phyloP scores from a whole-genome alignment of 768 basidiomycete genomes.

The Termitomyces sp. region DNA sequence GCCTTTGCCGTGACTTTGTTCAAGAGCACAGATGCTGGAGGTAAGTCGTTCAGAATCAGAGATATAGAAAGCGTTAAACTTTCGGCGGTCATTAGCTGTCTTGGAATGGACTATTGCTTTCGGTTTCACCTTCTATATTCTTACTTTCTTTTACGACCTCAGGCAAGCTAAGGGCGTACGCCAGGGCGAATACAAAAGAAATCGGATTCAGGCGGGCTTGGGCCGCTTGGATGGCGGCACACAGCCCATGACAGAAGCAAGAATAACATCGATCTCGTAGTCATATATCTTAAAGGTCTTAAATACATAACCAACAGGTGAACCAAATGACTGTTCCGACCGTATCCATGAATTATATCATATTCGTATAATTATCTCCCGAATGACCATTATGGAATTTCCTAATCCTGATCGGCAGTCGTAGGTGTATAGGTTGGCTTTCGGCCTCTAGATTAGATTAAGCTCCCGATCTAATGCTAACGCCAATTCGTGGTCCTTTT shows the following conservation, averaged over 20 bases:
- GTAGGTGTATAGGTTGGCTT: neutral
- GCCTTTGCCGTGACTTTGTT: slow-evolving; percentile 57
- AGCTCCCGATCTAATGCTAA: slow-evolving; percentile 30
- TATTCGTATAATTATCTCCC: too few species aligned
- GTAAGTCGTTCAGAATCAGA: slow-evolving; percentile 19
- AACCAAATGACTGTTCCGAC: neutral
- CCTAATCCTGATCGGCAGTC: neutral
- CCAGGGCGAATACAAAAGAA: slow-evolving; percentile 40
- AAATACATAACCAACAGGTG: neutral
- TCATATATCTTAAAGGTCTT: neutral
- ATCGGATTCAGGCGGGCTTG: slow-evolving; percentile 18
- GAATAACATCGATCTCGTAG: neutral
- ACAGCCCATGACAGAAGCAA: slow-evolving; percentile 1
- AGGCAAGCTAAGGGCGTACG: slow-evolving; percentile 51
- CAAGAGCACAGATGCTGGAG: slow-evolving; percentile 44
- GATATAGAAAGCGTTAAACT: neutral
- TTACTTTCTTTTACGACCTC: slow-evolving; percentile 75
- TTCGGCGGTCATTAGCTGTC: slow-evolving; percentile 37
- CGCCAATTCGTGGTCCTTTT: slow-evolving; percentile 46
- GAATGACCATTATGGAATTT: slow-evolving; percentile 11
- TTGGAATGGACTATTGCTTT: slow-evolving; percentile 76
- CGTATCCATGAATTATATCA: too few species aligned
- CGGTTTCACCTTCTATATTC: slow-evolving; percentile 68
- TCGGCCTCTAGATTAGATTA: neutral
- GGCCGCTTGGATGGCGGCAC: neutral